Percentiles rank a stretch among this genome's conserved stretches.
Conservation (phyloP, 2,329 filamentous ascomycete species). For the Fusarium brevicatenulatum region DNA sequence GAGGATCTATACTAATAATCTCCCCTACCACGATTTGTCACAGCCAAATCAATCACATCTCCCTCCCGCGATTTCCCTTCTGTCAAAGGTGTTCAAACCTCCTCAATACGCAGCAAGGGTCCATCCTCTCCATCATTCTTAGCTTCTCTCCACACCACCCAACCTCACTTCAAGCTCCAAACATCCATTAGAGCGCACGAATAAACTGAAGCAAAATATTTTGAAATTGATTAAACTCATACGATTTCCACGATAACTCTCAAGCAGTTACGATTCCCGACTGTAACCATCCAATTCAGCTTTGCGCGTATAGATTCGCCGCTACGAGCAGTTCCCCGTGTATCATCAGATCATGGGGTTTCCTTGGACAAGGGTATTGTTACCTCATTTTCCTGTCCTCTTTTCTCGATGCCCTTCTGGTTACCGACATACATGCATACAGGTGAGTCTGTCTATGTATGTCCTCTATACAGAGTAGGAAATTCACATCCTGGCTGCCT, state of each 20-base stretch:
- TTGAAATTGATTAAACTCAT: not conserved
- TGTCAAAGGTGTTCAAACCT: constrained; percentile 35
- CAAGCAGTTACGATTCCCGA: not conserved
- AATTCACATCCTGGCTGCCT: not conserved
- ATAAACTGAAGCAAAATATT: not conserved
- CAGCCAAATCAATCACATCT: not conserved
- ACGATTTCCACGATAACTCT: not conserved
- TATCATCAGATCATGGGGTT: constrained; percentile 27
- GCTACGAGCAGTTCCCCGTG: not conserved
- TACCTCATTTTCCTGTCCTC: not conserved
- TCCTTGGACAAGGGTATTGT: not conserved
- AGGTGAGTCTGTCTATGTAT: not conserved
- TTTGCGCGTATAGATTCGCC: not conserved
- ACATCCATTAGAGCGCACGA: constrained; percentile 9
- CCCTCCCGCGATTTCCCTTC: not conserved
- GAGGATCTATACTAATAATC: not conserved
- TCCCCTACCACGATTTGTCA: not conserved
- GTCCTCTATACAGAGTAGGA: not conserved
- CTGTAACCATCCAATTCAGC: not conserved
- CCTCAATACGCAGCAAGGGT: constrained; percentile 34
- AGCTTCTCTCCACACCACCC: constrained; percentile 38
- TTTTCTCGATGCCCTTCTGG: not conserved
- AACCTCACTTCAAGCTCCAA: not conserved
- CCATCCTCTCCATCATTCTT: constrained; percentile 17
- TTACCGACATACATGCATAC: not conserved